phyloP scores from a whole-genome alignment of 2,329 filamentous ascomycete genomes.

The Aspergillus thermomutatus region DNA sequence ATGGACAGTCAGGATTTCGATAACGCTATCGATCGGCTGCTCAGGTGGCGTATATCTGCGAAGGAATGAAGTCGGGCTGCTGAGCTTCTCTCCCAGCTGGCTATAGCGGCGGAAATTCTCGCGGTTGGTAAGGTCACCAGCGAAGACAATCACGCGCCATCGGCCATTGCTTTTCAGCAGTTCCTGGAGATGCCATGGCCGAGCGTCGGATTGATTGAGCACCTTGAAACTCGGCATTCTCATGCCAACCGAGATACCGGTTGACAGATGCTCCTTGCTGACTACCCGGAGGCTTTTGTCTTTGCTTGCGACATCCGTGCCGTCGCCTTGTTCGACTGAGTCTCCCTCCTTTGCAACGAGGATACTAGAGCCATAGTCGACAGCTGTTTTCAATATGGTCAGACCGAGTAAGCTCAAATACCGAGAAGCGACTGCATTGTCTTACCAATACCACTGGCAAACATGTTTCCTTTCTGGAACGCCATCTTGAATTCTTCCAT shows the following conservation, averaged over 20 bases:
- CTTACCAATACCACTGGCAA: conserved; percentile 53
- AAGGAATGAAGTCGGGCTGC: conserved; percentile 40
- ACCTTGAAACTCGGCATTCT: conserved; percentile 35
- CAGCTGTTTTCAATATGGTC: conserved; percentile 30
- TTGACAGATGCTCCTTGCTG: conserved; percentile 19
- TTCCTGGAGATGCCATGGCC: conserved; percentile 38
- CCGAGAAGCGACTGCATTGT: neutral
- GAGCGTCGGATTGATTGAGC: conserved; percentile 36
- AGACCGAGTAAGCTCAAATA: conserved; percentile 5
- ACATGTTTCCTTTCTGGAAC: conserved; percentile 59
- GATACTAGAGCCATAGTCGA: conserved; percentile 57
- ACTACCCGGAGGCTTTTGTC: conserved; percentile 12
- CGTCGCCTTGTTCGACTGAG: conserved; percentile 45
- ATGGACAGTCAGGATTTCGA: conserved; percentile 2
- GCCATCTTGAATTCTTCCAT: conserved; percentile 62
- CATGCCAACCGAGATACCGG: conserved; percentile 32
- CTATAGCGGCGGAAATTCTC: conserved; percentile 46
- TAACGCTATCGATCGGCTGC: conserved; percentile 36
- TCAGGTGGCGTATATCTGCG: conserved; percentile 40
- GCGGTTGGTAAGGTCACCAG: conserved; percentile 52
- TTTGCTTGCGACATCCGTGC: conserved; percentile 40
- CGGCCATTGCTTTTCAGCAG: conserved; percentile 36
- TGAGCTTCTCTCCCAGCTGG: conserved; percentile 47
- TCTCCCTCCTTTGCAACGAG: conserved; percentile 55
- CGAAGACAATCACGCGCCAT: conserved; percentile 52